A percentile compares a stretch with the other conserved stretches of the same genome.
Evolutionary conservation across 768 basidiomycete species (phyloP).

Genomic region (Suillus placidus): DNA sequence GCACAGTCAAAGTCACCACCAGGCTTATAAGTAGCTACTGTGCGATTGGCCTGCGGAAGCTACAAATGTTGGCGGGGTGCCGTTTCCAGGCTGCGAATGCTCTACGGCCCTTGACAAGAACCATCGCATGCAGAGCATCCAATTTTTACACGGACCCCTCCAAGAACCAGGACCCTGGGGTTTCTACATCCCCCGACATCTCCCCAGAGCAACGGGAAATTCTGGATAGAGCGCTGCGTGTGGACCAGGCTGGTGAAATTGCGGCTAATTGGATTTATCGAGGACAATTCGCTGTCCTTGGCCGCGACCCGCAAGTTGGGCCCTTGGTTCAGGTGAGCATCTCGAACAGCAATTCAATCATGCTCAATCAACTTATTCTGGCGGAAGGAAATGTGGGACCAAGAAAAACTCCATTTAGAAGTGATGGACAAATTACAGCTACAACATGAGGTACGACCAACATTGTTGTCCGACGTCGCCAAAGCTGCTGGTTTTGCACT

Average conservation of each 20-base stretch:
- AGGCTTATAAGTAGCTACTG: not conserved
- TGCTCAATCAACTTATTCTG: conserved; percentile 10
- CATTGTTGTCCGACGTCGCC: conserved; percentile 80
- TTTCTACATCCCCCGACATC: conserved; percentile 61
- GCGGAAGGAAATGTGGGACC: conserved; percentile 94
- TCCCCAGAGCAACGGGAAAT: conserved; percentile 48
- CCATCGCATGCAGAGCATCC: conserved; percentile 40
- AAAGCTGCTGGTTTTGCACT: conserved; percentile 87
- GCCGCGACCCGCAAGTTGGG: conserved; percentile 55
- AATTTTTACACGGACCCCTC: conserved; percentile 49
- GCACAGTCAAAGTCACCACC: not conserved
- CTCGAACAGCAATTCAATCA: conserved; percentile 4
- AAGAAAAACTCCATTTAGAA: conserved; percentile 87
- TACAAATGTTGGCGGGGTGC: not conserved
- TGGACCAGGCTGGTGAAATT: conserved; percentile 95
- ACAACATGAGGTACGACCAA: conserved; percentile 86
- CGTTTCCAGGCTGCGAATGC: not conserved
- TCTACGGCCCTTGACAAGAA: not conserved
- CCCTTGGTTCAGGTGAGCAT: conserved; percentile 72
- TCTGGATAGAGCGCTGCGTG: conserved; percentile 74
- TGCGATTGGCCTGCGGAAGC: not conserved
- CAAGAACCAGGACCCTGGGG: conserved; percentile 40
- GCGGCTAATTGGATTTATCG: conserved; percentile 96
- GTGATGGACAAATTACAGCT: conserved; percentile 85
- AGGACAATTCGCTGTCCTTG: conserved; percentile 80